phyloP scores from a whole-genome alignment of 345 rosid genomes.

The Aquilaria sinensis region DNA sequence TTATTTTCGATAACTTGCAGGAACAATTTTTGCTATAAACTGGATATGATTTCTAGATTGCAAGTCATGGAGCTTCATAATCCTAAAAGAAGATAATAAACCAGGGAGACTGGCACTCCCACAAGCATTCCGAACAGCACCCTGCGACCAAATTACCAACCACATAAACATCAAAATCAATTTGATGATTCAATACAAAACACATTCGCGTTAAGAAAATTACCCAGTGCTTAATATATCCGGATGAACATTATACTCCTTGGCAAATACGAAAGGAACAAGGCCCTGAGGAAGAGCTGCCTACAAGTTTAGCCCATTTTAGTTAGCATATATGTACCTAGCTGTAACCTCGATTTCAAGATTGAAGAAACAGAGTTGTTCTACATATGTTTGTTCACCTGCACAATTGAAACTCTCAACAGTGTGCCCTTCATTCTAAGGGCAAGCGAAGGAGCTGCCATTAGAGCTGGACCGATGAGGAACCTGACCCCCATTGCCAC shows the following conservation, averaged over 20 bases:
- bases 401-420: conserved; percentile 50
- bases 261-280: conserved; percentile 79
- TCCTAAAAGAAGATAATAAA: conserved; percentile 61
- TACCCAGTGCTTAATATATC: conserved; percentile 72
- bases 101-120: conserved; percentile 56
- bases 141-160: conserved; percentile 28
- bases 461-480: conserved; percentile 56
- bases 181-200: too few relatives aligned
- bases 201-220: too few relatives aligned
- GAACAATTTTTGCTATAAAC: too few relatives aligned
- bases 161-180: background rate
- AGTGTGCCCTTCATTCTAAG: conserved; percentile 34
- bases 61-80: conserved; percentile 24
- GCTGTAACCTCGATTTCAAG: background rate
- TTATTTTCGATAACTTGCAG: too few relatives aligned
- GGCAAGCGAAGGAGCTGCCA: conserved; percentile 49
- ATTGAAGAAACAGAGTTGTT: too few relatives aligned
- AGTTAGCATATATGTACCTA: background rate
- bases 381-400: conserved; percentile 28
- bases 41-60: too few relatives aligned
- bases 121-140: conserved; percentile 68
- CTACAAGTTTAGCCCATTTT: conserved; percentile 23
- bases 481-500: conserved; percentile 56
- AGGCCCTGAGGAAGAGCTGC: conserved; percentile 86
- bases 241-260: conserved; percentile 70